Base-by-base conservation (phyloP, 2,329 filamentous ascomycete species). In the Phyllosticta citrichinensis region DNA sequence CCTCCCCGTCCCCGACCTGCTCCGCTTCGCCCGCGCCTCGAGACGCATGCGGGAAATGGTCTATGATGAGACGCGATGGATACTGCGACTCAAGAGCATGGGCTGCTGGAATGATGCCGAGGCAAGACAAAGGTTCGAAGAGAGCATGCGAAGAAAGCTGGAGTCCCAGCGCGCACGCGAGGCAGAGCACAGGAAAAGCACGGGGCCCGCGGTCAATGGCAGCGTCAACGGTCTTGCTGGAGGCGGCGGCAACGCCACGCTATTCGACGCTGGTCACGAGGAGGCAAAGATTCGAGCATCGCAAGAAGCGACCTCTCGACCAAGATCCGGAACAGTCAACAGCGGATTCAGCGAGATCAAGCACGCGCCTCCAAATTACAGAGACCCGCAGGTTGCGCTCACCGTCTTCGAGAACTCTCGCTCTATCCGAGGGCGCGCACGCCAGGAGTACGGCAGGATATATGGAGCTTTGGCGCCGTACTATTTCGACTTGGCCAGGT, bases 11-110 rank as follows among this genome's bases (percentile, higher is more conserved):
- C 79, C 87, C 63, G 93, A 97, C 73, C 86, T 96, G 68, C 83
- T 97, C 71, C 85, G 86, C 66, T 93, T 91, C 71, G 93, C 94
- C 53, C 86, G 87, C 64, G 86, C 89, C 24, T 96, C 91, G 62
- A 88, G 84, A 70, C 88, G 90, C 63, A 84, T 97, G 81, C 87
- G 88, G 71, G 94, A 99, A 76, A 99, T 99, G 92, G 92, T 97
- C 2, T 99, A 97, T 75, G 94, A 99, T 73, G 94, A 99, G 74
- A 90, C 91, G 56, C 83, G 93, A 77, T 99, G 94, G 94, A 88
- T 97, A 50, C 85, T 89, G 65, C 83, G 89, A 64, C 76, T 99
- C 60, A 88, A 88, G 71, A 86, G 82, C 62, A 96, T 99, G 86
- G 89, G 87, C 1, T 88, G 89, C 66, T 99, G 94, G 94, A 87